phyloP scores from a whole-genome alignment of 2,329 filamentous ascomycete genomes.

The Meredithiella fracta region DNA sequence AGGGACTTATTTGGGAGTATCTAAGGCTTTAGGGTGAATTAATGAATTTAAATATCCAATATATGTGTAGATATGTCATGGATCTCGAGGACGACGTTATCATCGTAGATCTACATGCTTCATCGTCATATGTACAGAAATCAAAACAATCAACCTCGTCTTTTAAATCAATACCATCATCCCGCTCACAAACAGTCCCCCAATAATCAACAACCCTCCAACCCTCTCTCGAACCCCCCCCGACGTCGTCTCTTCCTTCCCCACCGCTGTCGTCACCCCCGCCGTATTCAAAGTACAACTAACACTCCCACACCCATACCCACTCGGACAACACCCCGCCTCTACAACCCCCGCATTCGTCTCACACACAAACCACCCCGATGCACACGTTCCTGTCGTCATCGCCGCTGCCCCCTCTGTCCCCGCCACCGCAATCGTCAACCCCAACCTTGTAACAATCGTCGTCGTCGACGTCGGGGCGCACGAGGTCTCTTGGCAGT shows the following conservation, averaged over 20 bases:
- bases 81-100: too few species aligned
- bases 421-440: constrained; percentile 53
- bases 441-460: constrained; percentile 44
- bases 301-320: constrained; percentile 54
- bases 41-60: background rate
- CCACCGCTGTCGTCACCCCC: constrained; percentile 38
- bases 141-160: background rate
- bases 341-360: constrained; percentile 34
- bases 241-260: constrained; percentile 31
- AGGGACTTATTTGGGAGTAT: background rate
- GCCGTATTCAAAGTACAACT: constrained; percentile 48
- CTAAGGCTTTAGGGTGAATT: background rate
- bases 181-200: background rate
- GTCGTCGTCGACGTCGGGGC: constrained; percentile 44
- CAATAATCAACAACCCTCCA: background rate
- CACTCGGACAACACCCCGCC: constrained; percentile 70
- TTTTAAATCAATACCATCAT: background rate
- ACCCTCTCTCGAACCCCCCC: background rate
- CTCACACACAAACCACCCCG: constrained; percentile 62
- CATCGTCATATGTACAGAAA: background rate
- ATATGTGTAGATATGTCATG: background rate
- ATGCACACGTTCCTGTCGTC: constrained; percentile 43
- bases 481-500: constrained; percentile 71
- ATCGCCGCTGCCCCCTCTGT: constrained; percentile 27
- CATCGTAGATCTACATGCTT: too few species aligned